These are phyloP conservation scores for Biscogniauxia marginata DNA, from an alignment of 2,329 filamentous ascomycete species.

Conservation along the genomic window DNA sequence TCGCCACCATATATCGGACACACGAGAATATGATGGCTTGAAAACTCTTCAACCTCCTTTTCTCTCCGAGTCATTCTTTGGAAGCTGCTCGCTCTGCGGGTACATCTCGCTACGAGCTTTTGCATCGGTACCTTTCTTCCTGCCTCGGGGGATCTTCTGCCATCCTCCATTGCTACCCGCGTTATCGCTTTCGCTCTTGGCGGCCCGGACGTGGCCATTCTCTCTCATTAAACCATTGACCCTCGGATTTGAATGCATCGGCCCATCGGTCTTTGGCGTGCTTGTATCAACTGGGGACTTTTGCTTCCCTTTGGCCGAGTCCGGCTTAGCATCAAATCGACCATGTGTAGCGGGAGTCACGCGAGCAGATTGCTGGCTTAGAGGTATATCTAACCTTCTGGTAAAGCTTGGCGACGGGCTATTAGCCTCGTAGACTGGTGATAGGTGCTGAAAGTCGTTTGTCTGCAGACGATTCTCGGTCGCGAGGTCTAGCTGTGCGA, in stretches of 20 bases:
- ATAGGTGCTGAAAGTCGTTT: slow-evolving; percentile 55
- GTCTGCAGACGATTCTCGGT: slow-evolving; percentile 43
- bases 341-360: slow-evolving; percentile 9
- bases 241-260: slow-evolving; percentile 29
- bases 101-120: slow-evolving; percentile 46
- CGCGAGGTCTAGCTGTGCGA: slow-evolving; percentile 57
- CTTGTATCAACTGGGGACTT: slow-evolving; percentile 25
- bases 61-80: slow-evolving; percentile 59
- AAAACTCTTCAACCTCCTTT: slow-evolving; percentile 55
- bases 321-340: slow-evolving; percentile 20
- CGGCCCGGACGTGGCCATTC: slow-evolving; percentile 53
- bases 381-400: slow-evolving; percentile 50
- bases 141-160: slow-evolving; percentile 58
- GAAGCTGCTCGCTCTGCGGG: slow-evolving; percentile 51
- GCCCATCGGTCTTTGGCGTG: slow-evolving; percentile 21
- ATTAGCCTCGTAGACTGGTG: slow-evolving; percentile 72
- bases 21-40: slow-evolving; percentile 2
- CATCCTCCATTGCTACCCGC: slow-evolving; percentile 44
- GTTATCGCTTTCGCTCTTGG: slow-evolving; percentile 53
- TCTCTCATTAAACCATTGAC: slow-evolving; percentile 42
- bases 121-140: slow-evolving; percentile 49
- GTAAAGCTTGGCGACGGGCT: slow-evolving; percentile 66
- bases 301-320: slow-evolving; percentile 28
- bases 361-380: slow-evolving; percentile 22
- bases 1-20: slow-evolving; percentile 8